Base-by-base conservation (phyloP, 2,329 filamentous ascomycete species). In the Fusarium domesticum region DNA sequence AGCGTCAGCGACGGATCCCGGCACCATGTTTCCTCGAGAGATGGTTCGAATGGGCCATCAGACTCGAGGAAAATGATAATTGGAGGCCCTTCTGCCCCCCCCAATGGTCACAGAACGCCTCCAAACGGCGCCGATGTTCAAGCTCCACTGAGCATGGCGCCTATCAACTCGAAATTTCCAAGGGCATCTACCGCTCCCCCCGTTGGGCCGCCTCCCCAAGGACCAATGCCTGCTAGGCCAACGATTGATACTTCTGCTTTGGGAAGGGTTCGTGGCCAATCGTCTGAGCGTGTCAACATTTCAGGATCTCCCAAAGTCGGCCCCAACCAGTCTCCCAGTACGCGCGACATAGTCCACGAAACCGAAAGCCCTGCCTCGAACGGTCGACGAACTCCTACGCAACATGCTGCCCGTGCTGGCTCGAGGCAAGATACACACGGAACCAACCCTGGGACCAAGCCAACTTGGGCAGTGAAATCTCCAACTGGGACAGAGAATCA, bases 401-500 rank as follows among this genome's bases (percentile, higher is more conserved):
- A 83, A 47, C 73, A 71, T 45, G 52, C 59, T 35, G 36, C 59
- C 25, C 64, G 69, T 54, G 56, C 64, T 45, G 62, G 59, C 28
- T 65, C 69, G 35, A 69, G 64, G 50, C 56, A 66, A 36, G 66
- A 76, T 11, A 49, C 40, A 8, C 64, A 59, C 28, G 48, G 51
- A 10, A 60, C 64, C 12, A 18, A 54, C 2, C 38, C 56, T n/a
- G 77, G 67, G 46, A 54, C 55, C 18, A 67, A 67, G 38, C 64
- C 50, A 16, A 37, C 37, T 20, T 61, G 56, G n/a, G 62, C 64
- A 42, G 53, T 39, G 18, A 76, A 81, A 15, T 73, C 77, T 28
- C 83, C 85, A 60, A 76, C 77, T 19, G 86, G 86, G 0, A 71
- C 87, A 11, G 88, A 93, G 53, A 87, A 80, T 57, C 78, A 76